Evolutionary conservation across 2,329 filamentous ascomycete species (phyloP), one percentile per base, ranked within the genome.

Genomic region (Aplosporella prunicola): DNA sequence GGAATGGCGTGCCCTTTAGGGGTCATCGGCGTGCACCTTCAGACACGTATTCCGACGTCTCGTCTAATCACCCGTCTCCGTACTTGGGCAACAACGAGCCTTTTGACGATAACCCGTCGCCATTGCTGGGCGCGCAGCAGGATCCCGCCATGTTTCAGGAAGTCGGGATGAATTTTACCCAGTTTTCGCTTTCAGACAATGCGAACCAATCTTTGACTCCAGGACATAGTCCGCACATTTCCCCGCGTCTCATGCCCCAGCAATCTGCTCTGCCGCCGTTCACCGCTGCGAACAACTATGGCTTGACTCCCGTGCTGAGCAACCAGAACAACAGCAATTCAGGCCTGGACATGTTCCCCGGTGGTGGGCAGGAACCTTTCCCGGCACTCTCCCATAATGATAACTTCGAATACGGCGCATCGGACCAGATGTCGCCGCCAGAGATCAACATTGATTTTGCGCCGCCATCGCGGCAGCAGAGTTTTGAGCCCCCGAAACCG

Each of bases 401-500:
- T 63, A 62, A 62, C 16, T 57, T 62, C 20, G 82, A 88, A 40
- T 73, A 83, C 55, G 74, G 76, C 5, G 78, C 74, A 53, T 76
- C 74, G 30, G 75, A 79, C 33, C 73, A 82, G 47, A 91, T 93
- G 80, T 82, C 81, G 3, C 84, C 88, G n/a, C 88, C 88, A 0
- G 84, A 88, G 35, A 95, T 95, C 61, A 93, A 91, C 54, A 91
- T 95, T 49, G 84, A 94, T 55, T 87, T 85, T 58, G 88, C 87
- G 11, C 88, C 88, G 16, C 79, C 79, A 7, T 75, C 82, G 35
- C 66, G 73, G 41, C 75, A 75, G 50, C 73, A 69, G 36, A 76
- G 69, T 48, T 81, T 83, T 53, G 81, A 80, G 45, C 72, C 74
- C 18, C 67, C 72, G 14, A 84, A 82, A 52, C 62, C 71, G 20